These are phyloP conservation scores for Cyclotella kingstonii DNA, from an alignment of 108 stramenopile species.

Conservation along the genomic window DNA sequence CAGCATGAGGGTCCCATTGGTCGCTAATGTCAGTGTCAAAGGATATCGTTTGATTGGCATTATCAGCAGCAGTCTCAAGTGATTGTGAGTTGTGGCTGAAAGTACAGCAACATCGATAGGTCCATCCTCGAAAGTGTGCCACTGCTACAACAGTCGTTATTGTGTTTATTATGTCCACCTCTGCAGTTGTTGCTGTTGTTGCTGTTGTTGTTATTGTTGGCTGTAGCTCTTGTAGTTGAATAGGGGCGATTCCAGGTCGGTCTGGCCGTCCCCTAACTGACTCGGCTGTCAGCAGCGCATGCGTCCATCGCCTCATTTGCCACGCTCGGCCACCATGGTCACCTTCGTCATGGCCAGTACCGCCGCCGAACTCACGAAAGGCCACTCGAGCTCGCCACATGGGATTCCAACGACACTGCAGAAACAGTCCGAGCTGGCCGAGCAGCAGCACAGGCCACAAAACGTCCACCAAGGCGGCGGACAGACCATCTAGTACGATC, in stretches of 20 bases:
- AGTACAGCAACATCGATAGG: conserved; percentile 36
- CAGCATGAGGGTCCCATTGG: conserved; percentile 8
- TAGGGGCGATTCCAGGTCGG: conserved; percentile 17
- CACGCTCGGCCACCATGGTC: conserved; percentile 16
- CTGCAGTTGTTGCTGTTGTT: neutral
- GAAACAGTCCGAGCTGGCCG: conserved; percentile 35
- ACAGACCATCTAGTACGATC: too few species aligned
- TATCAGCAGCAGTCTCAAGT: too few species aligned
- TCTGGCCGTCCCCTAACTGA: conserved; percentile 4
- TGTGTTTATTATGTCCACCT: neutral
- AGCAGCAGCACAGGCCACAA: conserved; percentile 25
- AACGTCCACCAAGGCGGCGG: conserved; percentile 23
- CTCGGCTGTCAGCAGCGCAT: neutral
- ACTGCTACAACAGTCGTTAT: conserved; percentile 4
- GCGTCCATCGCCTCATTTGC: conserved; percentile 38
- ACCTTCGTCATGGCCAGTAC: neutral
- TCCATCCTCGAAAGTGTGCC: conserved; percentile 36
- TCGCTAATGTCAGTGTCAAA: neutral
- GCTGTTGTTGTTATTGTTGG: neutral
- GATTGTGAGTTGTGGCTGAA: neutral
- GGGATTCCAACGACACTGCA: conserved; percentile 50
- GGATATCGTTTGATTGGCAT: too few species aligned
- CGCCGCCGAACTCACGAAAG: conserved; percentile 7
- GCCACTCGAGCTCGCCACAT: conserved; percentile 41
- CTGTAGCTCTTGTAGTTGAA: neutral